phyloP scores from a whole-genome alignment of 495 filamentous ascomycete species.

The Aspergillus steynii region DNA sequence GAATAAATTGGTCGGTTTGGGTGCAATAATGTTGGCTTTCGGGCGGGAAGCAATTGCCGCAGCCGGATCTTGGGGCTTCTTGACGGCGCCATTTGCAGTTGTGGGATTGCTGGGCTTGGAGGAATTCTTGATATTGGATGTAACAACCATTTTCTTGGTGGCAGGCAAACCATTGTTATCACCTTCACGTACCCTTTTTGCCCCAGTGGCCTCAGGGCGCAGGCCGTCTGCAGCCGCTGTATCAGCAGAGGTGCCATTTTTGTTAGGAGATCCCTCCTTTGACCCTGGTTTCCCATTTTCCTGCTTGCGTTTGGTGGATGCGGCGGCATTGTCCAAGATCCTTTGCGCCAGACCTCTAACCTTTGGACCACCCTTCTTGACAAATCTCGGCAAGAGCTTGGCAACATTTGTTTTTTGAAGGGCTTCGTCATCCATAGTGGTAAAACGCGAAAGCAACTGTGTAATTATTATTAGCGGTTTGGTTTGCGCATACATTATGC shows the following conservation, averaged over 20 bases:
- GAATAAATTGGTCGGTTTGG: constrained; percentile 61
- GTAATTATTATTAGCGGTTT: constrained; percentile 9
- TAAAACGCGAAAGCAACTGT: constrained; percentile 64
- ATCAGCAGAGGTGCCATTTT: constrained; percentile 24
- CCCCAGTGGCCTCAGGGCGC: constrained; percentile 36
- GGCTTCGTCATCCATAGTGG: constrained; percentile 61
- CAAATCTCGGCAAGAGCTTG: constrained; percentile 60
- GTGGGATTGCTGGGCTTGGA: constrained; percentile 21
- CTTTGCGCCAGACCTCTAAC: constrained; percentile 58
- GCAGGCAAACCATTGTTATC: constrained; percentile 41
- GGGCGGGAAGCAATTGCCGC: constrained; percentile 37
- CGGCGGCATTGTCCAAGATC: constrained; percentile 57
- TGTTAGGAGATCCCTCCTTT: constrained; percentile 36
- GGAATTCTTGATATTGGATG: constrained; percentile 29
- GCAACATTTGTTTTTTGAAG: constrained; percentile 68
- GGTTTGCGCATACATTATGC: background rate
- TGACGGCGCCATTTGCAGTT: constrained; percentile 26
- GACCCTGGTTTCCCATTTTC: constrained; percentile 33
- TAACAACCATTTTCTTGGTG: constrained; percentile 41
- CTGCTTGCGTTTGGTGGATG: constrained; percentile 51
- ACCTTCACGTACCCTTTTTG: constrained; percentile 47
- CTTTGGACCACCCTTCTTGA: constrained; percentile 65
- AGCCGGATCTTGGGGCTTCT: constrained; percentile 22
- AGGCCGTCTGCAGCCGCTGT: constrained; percentile 25
- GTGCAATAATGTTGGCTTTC: constrained; percentile 50